Evolutionary conservation across 495 filamentous ascomycete genomes (phyloP).

Genomic region (Aspergillus nanangensis): DNA sequence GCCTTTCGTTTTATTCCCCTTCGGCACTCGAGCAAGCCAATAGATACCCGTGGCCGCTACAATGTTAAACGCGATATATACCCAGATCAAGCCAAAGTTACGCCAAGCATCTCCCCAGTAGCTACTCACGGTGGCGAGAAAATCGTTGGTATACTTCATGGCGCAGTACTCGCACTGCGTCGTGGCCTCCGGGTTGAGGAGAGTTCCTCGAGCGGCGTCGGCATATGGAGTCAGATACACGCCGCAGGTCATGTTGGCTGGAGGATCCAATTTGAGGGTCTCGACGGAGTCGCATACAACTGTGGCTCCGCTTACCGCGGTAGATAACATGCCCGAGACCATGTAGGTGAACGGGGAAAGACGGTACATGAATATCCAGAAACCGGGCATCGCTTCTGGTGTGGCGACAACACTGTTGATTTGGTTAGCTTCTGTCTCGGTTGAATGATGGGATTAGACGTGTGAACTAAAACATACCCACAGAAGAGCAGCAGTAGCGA

Average conservation of each 20-base stretch:
- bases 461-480: slow-evolving; percentile 10
- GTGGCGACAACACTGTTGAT: slow-evolving; percentile 9
- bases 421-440: background rate
- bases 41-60: slow-evolving; percentile 64
- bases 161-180: slow-evolving; percentile 54
- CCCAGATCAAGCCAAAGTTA: slow-evolving; percentile 65
- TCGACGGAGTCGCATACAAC: slow-evolving; percentile 52
- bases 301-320: slow-evolving; percentile 45
- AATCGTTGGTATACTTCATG: slow-evolving; percentile 13
- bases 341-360: slow-evolving; percentile 52
- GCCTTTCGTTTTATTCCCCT: slow-evolving; percentile 42
- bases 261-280: slow-evolving; percentile 44
- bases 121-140: slow-evolving; percentile 27
- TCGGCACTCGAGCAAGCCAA: slow-evolving; percentile 78
- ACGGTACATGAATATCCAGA: slow-evolving; percentile 51
- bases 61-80: slow-evolving; percentile 71
- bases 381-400: background rate
- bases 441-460: background rate
- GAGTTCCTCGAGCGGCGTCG: slow-evolving; percentile 38
- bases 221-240: slow-evolving; percentile 42
- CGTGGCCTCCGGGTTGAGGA: slow-evolving; percentile 44
- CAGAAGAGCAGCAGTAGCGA: slow-evolving; percentile 47
- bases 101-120: slow-evolving; percentile 62
- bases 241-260: slow-evolving; percentile 17
- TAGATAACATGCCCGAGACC: slow-evolving; percentile 48